Evolutionary conservation across 805 yeast genomes (phyloP), one percentile per base, ranked within the genome.

Genomic region (Zygoascus biomembranicola): DNA sequence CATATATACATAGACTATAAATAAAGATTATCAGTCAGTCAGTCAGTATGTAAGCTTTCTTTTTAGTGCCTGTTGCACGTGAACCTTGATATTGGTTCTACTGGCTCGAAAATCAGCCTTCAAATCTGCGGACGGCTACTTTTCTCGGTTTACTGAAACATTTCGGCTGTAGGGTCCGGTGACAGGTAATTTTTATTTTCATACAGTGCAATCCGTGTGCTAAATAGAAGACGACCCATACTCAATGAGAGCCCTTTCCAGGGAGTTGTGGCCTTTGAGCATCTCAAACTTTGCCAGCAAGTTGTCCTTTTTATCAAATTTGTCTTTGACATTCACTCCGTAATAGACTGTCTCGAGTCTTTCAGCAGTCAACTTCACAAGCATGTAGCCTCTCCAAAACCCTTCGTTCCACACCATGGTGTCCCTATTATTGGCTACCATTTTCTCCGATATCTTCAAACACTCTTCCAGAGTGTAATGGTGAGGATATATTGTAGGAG

Each of bases 401-500:
- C 49, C 49, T 19, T 46, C 49, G 19, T 46, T 46, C 49, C 49
- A 46, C 11, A 46, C 14, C 49, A 46, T 46, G 16, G 20, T 23
- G 2, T n/a, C 26, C 16, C 16, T 11, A 19, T 32, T 32, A 32
- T 16, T 28, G 9, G 37, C 41, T 9, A 46, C 49, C 20, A 46
- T 6, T 32, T 46, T 46, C 16, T 46, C 26, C 20, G 49, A 46
- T 10, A 46, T 32, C 14, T n/a, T 23, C 13, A 46, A 19, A 32
- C 49, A 46, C 18, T 46, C 20, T 14, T 46, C 49, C 2, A 46
- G 5, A 16, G 39, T 28, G 16, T 46, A 46, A 32, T 46, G 39
- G 13, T 46, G 49, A 32, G 51, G 51, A 14, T n/a, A 48, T 19
- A 48, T 48, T 3, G 51, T 48, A 23, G 51, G 51, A 23, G 51